Evolutionary conservation across 495 filamentous ascomycete genomes (phyloP).

Genomic region (Lophiotrema nucula): DNA sequence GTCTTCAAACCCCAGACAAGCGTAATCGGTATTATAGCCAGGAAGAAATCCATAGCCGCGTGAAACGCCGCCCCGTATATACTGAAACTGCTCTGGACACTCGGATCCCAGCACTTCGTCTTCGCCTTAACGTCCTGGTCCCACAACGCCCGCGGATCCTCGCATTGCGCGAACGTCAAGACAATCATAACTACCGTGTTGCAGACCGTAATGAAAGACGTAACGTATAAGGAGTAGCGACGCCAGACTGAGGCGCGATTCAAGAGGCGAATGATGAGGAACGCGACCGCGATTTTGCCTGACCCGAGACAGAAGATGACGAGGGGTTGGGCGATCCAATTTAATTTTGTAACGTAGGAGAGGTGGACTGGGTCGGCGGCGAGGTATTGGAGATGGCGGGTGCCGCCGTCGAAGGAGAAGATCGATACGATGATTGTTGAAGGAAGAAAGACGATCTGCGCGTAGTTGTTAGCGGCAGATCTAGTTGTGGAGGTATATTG

Average conservation of each 20-base stretch:
- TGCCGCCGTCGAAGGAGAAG: slow-evolving; percentile 15
- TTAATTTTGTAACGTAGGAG: slow-evolving; percentile 6
- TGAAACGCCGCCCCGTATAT: slow-evolving; percentile 13
- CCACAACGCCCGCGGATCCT: slow-evolving; percentile 20
- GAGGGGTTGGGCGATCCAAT: slow-evolving; percentile 24
- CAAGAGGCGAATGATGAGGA: slow-evolving; percentile 20
- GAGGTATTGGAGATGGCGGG: slow-evolving; percentile 17
- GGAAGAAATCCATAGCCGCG: slow-evolving; percentile 14
- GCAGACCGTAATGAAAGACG: background rate
- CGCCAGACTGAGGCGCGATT: slow-evolving; percentile 20
- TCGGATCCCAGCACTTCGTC: slow-evolving; percentile 24
- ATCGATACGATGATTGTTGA: slow-evolving; percentile 12
- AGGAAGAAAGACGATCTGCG: slow-evolving; percentile 20
- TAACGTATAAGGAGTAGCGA: slow-evolving; percentile 12
- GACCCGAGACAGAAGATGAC: slow-evolving; percentile 18
- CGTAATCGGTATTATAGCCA: slow-evolving; percentile 7
- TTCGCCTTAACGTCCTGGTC: background rate
- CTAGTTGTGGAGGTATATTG: background rate
- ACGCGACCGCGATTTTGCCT: slow-evolving; percentile 16
- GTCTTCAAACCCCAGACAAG: slow-evolving; percentile 20
- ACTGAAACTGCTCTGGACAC: slow-evolving; percentile 19
- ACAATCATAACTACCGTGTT: slow-evolving; percentile 24
- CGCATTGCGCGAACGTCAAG: slow-evolving; percentile 21
- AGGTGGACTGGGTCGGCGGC: background rate
- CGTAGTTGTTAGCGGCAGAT: background rate